Evolutionary conservation across 345 rosid genomes (phyloP), one percentile per base, ranked within the genome.

Genomic region (Tarenaya hassleriana): DNA sequence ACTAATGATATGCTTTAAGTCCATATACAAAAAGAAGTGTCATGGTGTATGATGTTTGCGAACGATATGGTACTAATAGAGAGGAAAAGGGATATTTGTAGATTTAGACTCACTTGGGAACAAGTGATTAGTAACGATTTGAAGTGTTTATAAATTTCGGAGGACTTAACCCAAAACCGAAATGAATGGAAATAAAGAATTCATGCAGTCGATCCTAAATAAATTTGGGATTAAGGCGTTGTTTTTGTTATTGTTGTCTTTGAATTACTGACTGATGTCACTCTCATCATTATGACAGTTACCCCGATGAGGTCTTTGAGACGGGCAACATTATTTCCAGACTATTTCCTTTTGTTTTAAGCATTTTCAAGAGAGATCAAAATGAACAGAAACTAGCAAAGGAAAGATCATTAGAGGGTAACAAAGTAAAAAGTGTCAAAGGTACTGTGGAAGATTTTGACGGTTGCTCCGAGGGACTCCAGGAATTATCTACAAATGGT

Each of bases 301-400:
- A 68, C 48, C 37, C 50, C 41, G 67, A 69, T 34, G 66, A 62
- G 10, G 41, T 33, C 69, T 42, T 61, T 34, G 63, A 52, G 48
- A 71, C 66, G 50, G 73, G 73, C 62, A 69, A 66, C 75, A 64
- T 87, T 41, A 72, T 91, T 16, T 82, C 88, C 20, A 81, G 79
- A 67, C 68, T 87, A 70, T 66, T 84, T 47, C 95, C 96, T 33
- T 82, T 75, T 66, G 73, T 87, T 63, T 60, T 57, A 50, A 73
- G 76, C 58, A 37, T 91, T 53, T 71, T 82, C 21, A 63, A 69
- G 64, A 79, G 56, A 41, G 49, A 67, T 5, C 64, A 65, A 40
- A 39, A 58, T 40, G 54, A 66, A 54, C n/a, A 67, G 46, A 55
- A 66, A 53, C 34, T 63, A 24, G 49, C 54, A 29, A 47, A 47